Evolutionary conservation across 108 stramenopile genomes (phyloP).

Genomic region (Cyclotella sp.): DNA sequence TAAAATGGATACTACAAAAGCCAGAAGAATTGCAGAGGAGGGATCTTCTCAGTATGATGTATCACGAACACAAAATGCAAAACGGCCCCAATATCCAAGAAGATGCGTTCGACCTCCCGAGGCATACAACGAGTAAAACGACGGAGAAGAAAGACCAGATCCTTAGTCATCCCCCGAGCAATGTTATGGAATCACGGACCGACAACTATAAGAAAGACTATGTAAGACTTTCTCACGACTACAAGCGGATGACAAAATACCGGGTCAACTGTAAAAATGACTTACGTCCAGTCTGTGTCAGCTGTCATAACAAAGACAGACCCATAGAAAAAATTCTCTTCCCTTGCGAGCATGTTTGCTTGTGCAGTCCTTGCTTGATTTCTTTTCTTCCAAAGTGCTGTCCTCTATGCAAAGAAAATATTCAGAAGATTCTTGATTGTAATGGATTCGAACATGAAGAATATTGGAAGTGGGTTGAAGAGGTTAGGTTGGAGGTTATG

Average conservation of each 20-base stretch:
- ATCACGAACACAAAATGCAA: not conserved
- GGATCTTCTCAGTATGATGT: not conserved
- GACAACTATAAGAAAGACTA: conserved; percentile 31
- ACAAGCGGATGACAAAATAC: conserved; percentile 26
- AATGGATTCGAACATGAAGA: conserved; percentile 15
- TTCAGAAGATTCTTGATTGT: conserved; percentile 1
- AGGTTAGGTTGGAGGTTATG: conserved; percentile 10
- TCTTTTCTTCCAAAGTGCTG: conserved; percentile 15
- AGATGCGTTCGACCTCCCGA: not conserved
- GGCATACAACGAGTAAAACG: not conserved
- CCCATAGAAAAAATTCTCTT: conserved; percentile 17
- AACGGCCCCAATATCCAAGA: not conserved
- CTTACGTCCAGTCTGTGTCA: conserved; percentile 12
- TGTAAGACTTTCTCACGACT: conserved; percentile 17
- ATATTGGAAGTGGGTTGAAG: conserved; percentile 37
- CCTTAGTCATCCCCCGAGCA: not conserved
- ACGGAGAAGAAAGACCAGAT: not conserved
- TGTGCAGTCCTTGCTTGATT: conserved; percentile 21
- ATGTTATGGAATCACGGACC: not conserved
- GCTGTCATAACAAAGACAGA: not conserved
- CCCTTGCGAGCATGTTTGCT: conserved; percentile 36
- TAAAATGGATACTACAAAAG: not conserved
- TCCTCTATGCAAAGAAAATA: conserved; percentile 21
- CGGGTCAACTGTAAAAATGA: conserved; percentile 1
- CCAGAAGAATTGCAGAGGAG: not conserved